These are phyloP conservation scores for Penicillium corylophilum DNA, from an alignment of 2,329 filamentous ascomycete genomes.

Conservation along the genomic window DNA sequence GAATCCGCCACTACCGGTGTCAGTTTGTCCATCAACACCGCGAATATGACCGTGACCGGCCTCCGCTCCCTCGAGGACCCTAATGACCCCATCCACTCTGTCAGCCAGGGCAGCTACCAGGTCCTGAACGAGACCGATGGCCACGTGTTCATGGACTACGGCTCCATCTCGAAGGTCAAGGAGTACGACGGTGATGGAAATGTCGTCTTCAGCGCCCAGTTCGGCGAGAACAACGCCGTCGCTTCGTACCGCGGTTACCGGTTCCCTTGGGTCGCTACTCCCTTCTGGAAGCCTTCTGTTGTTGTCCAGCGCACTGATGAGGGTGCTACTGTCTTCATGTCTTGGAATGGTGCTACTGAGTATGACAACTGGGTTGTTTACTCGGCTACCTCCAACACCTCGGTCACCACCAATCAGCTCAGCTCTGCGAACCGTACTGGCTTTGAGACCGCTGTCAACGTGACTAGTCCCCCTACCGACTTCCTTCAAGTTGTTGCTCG, in stretches of 20 bases:
- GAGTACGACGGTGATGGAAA: slow-evolving; percentile 30
- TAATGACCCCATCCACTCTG: slow-evolving; percentile 15
- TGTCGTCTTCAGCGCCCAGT: slow-evolving; percentile 31
- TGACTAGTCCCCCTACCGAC: slow-evolving; percentile 13
- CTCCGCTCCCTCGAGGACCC: slow-evolving; percentile 19
- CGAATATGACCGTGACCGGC: slow-evolving; percentile 10
- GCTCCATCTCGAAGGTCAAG: slow-evolving; percentile 31
- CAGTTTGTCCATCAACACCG: slow-evolving; percentile 19
- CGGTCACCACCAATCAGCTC: slow-evolving; percentile 21
- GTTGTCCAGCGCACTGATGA: slow-evolving; percentile 3
- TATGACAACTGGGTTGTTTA: slow-evolving; percentile 35
- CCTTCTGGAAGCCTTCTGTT: slow-evolving; percentile 19
- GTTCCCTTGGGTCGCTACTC: slow-evolving; percentile 19
- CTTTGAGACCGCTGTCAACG: slow-evolving; percentile 28
- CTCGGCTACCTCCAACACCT: slow-evolving; percentile 17
- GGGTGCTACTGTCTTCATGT: slow-evolving; percentile 32
- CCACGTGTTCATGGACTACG: slow-evolving; percentile 33
- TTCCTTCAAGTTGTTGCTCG: slow-evolving; percentile 33
- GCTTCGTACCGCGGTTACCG: slow-evolving; percentile 33
- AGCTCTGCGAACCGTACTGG: slow-evolving; percentile 24
- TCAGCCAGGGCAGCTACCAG: slow-evolving; percentile 27
- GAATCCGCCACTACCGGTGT: slow-evolving; percentile 23
- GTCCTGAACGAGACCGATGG: slow-evolving; percentile 12
- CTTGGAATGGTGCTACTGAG: slow-evolving; percentile 42
- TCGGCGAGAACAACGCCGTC: slow-evolving; percentile 24